A percentile compares a stretch with the other conserved stretches of the same genome.
Evolutionary conservation across 108 stramenopile genomes (phyloP).

Genomic region (Thalassiosira profunda): DNA sequence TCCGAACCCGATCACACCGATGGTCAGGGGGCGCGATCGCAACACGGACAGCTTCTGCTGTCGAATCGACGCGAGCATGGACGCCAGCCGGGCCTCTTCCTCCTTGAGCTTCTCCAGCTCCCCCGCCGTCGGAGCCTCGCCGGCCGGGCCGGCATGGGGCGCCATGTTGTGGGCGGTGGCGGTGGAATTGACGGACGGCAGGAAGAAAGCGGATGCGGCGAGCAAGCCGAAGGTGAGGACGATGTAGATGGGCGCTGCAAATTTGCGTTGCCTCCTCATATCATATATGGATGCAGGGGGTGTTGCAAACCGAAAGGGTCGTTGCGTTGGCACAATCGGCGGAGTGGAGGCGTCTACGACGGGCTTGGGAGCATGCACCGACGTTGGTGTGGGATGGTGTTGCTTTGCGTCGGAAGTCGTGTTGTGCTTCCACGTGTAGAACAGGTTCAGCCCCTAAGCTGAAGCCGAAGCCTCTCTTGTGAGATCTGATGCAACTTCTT

Average conservation of each 20-base stretch:
- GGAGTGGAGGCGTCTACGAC: no score
- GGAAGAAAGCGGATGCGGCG: slow-evolving; percentile 11
- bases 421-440: no score
- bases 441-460: no score
- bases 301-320: no score
- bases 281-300: no score
- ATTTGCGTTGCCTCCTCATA: not conserved
- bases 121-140: slow-evolving; percentile 18
- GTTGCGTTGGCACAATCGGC: no score
- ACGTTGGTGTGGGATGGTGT: no score
- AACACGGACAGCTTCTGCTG: slow-evolving; percentile 49
- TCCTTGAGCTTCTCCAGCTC: slow-evolving; percentile 36
- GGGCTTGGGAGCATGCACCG: no score
- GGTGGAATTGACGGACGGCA: slow-evolving; percentile 18
- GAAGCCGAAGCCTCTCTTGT: no score
- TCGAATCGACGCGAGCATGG: slow-evolving; percentile 45
- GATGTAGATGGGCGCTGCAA: slow-evolving; percentile 6
- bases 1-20: slow-evolving; percentile 97
- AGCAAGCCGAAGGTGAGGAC: slow-evolving; percentile 7
- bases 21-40: slow-evolving; percentile 74
- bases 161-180: not conserved
- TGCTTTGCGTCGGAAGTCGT: no score
- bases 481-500: slow-evolving; percentile 1
- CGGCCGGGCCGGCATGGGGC: slow-evolving; percentile 5
- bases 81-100: slow-evolving; percentile 32